phyloP scores from a whole-genome alignment of 2,329 filamentous ascomycete genomes.

The Beauveria asiatica region DNA sequence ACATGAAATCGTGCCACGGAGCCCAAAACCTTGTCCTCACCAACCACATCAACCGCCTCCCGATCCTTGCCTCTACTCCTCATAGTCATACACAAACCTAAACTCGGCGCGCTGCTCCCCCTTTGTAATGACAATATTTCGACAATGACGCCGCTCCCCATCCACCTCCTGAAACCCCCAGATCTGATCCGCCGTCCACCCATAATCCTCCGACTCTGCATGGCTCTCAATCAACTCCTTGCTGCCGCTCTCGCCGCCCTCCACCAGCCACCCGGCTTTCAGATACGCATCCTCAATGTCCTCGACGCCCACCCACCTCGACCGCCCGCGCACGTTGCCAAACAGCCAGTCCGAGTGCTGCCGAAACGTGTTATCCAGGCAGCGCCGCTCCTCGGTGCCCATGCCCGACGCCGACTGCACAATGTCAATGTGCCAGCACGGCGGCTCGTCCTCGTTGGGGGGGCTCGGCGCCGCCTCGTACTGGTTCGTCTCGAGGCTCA shows the following conservation, averaged over 20 bases:
- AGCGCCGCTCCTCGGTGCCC: slow-evolving; percentile 50
- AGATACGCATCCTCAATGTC: slow-evolving; percentile 49
- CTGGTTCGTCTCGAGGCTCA: slow-evolving; percentile 57
- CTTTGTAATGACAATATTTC: slow-evolving; percentile 47
- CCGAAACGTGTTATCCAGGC: slow-evolving; percentile 43
- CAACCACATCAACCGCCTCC: not conserved
- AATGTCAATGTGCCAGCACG: slow-evolving; percentile 56
- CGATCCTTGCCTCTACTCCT: slow-evolving; percentile 12
- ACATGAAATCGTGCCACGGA: no score
- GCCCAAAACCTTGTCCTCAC: no score
- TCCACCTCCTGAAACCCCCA: slow-evolving; percentile 52
- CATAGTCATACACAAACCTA: slow-evolving; percentile 49
- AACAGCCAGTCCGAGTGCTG: slow-evolving; percentile 74
- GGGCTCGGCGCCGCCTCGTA: slow-evolving; percentile 36
- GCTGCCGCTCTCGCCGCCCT: slow-evolving; percentile 40
- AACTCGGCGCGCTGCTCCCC: slow-evolving; percentile 38
- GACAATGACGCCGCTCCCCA: slow-evolving; percentile 42
- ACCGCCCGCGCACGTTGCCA: slow-evolving; percentile 57
- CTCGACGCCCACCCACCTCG: slow-evolving; percentile 38
- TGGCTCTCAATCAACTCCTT: slow-evolving; percentile 56
- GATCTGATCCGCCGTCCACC: slow-evolving; percentile 48
- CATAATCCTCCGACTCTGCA: slow-evolving; percentile 44
- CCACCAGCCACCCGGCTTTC: slow-evolving; percentile 50
- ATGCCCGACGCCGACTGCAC: slow-evolving; percentile 66
- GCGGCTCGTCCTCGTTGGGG: slow-evolving; percentile 28